Conservation (phyloP, 768 basidiomycete genomes). For the Lactarius akahatsu region DNA sequence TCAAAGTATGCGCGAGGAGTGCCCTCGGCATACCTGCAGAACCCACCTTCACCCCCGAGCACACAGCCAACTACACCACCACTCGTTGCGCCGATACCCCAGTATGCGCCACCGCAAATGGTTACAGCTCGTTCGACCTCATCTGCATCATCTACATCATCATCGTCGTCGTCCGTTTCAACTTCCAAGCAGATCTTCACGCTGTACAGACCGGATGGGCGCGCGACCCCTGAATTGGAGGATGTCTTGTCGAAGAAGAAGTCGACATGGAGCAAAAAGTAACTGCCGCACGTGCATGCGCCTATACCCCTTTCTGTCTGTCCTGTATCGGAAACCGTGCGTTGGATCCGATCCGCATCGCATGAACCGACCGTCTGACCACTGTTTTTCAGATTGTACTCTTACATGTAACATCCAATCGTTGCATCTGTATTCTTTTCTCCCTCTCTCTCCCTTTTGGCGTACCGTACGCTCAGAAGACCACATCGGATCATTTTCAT, state of each 20-base stretch:
- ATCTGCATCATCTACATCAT: constrained; percentile 18
- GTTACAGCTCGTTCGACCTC: constrained; percentile 9
- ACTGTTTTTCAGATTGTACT: constrained; percentile 7
- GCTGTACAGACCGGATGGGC: constrained; percentile 49
- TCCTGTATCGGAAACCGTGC: neutral
- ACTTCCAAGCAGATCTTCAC: constrained; percentile 43
- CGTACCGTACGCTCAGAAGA: neutral
- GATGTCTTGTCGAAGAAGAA: constrained; percentile 43
- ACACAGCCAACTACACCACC: constrained; percentile 21
- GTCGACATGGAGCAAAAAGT: constrained; percentile 31
- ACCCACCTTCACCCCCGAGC: constrained; percentile 26
- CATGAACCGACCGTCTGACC: neutral
- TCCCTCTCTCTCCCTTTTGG: neutral
- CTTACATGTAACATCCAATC: neutral
- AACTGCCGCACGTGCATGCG: neutral
- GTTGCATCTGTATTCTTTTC: constrained; percentile 2
- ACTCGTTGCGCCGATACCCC: constrained; percentile 15
- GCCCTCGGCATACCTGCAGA: constrained; percentile 34
- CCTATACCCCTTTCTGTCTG: constrained; percentile 2
- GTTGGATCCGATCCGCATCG: constrained; percentile 4
- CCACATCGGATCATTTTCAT: neutral
- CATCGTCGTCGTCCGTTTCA: constrained; percentile 17
- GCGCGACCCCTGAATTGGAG: constrained; percentile 56
- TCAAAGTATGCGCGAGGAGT: constrained; percentile 49
- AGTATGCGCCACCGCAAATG: constrained; percentile 15